These are phyloP conservation scores for Babesia bovis DNA, from an alignment of 169 alveolate genomes.

Conservation along the genomic window DNA sequence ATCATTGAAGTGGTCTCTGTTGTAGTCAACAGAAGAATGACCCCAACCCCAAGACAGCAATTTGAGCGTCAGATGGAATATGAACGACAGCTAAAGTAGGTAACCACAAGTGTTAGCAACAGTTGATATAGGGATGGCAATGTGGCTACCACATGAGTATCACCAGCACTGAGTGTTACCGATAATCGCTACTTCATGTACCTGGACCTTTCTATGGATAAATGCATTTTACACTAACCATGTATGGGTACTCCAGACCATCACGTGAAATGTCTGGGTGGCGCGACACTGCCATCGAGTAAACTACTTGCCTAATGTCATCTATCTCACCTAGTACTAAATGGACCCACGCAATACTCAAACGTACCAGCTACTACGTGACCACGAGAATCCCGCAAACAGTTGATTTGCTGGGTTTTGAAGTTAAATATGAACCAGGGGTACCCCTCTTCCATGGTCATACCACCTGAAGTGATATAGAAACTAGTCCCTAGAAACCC, in stretches of 20 bases:
- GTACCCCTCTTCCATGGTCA: constrained; percentile 71
- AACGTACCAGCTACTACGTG: constrained; percentile 74
- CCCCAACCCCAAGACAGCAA: constrained; percentile 86
- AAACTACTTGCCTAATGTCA: constrained; percentile 86
- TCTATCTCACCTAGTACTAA: constrained; percentile 74
- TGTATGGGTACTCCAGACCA: constrained; percentile 73
- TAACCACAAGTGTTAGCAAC: too few species aligned
- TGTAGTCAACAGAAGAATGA: constrained; percentile 76
- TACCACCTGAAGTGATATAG: constrained; percentile 37
- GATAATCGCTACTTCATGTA: constrained; percentile 80
- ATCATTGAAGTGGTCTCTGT: constrained; percentile 87
- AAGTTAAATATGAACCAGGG: constrained; percentile 89
- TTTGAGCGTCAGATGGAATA: constrained; percentile 81
- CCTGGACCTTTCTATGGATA: constrained; percentile 12
- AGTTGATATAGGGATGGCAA: not conserved
- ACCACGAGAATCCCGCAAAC: constrained; percentile 78
- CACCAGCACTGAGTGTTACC: constrained; percentile 83
- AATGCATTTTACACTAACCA: constrained; percentile 16
- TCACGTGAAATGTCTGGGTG: constrained; percentile 80
- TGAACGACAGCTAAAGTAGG: constrained; percentile 67
- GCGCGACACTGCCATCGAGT: constrained; percentile 83
- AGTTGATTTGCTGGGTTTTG: constrained; percentile 87
- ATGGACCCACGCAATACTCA: not conserved
- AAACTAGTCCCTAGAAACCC: not conserved
- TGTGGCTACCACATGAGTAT: constrained; percentile 11